phyloP scores from a whole-genome alignment of 331 rosid species.

The Phaseolus coccineus region DNA sequence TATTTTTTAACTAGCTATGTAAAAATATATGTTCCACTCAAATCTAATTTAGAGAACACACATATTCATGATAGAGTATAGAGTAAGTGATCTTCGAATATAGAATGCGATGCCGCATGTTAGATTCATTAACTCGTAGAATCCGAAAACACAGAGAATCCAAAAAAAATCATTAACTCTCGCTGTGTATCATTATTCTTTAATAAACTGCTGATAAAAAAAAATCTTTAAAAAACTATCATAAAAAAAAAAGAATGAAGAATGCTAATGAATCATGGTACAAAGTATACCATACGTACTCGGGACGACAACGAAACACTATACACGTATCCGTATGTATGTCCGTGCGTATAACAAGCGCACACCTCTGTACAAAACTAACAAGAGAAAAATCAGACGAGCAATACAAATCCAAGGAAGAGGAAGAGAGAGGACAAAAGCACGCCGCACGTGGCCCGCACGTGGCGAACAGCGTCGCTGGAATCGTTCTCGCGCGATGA shows the following conservation, averaged over 20 bases:
- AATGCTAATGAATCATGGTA: conserved; percentile 4
- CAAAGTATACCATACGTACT: not conserved
- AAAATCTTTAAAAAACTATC: not conserved
- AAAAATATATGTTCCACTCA: no score
- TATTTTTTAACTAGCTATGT: no score
- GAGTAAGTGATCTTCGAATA: no score
- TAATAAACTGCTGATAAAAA: no score
- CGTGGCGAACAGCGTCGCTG: conserved; percentile 46
- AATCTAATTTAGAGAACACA: no score
- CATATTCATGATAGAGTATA: no score
- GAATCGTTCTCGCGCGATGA: conserved; percentile 54
- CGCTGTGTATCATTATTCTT: not conserved
- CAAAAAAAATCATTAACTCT: no score
- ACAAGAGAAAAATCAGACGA: conserved; percentile 15
- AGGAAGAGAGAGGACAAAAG: not conserved
- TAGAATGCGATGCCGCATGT: no score
- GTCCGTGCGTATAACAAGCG: not conserved
- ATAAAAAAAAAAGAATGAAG: conserved; percentile 29
- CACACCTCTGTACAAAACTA: conserved; percentile 5
- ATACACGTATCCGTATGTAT: conserved; percentile 12
- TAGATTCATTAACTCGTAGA: no score
- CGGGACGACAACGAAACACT: not conserved
- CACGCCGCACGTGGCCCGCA: conserved; percentile 42
- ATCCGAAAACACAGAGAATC: no score
- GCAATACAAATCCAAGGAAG: conserved; percentile 43